Conservation (phyloP, 2,329 filamentous ascomycete species). For the Colletotrichum tropicicola region DNA sequence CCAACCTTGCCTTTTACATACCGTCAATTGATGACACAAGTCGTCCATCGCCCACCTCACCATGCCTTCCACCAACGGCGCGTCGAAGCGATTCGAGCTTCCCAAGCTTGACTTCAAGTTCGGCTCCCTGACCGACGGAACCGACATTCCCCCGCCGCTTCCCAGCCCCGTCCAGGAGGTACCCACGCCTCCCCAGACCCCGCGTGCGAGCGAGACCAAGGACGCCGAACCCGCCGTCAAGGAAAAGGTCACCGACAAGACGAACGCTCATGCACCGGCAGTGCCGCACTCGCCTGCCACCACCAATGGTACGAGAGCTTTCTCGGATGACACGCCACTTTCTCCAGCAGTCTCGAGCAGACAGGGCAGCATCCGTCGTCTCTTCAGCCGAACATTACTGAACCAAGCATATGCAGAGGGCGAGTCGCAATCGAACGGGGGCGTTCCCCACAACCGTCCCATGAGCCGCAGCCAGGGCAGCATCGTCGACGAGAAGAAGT, state of each 20-base stretch:
- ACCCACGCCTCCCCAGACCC: slow-evolving; percentile 52
- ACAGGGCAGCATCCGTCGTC: slow-evolving; percentile 64
- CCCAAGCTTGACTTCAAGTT: slow-evolving; percentile 68
- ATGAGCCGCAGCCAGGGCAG: slow-evolving; percentile 60
- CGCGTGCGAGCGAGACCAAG: slow-evolving; percentile 36
- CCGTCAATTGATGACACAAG: slow-evolving; percentile 25
- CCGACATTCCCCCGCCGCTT: slow-evolving; percentile 66
- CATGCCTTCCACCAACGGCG: slow-evolving; percentile 17
- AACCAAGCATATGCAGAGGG: slow-evolving; percentile 62
- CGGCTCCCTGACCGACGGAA: slow-evolving; percentile 67
- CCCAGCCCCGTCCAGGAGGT: slow-evolving; percentile 63
- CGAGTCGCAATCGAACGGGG: slow-evolving; percentile 51
- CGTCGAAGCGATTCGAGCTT: slow-evolving; percentile 59
- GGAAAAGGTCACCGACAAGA: slow-evolving; percentile 32
- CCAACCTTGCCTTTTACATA: slow-evolving; percentile 17
- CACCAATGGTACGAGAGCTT: slow-evolving; percentile 55
- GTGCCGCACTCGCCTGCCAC: slow-evolving; percentile 32
- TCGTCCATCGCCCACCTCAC: background rate
- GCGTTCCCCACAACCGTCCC: slow-evolving; percentile 49
- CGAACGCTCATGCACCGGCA: slow-evolving; percentile 33
- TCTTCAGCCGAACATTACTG: slow-evolving; percentile 65
- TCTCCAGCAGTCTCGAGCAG: slow-evolving; percentile 62
- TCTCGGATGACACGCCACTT: slow-evolving; percentile 58
- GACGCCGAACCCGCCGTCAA: slow-evolving; percentile 30
- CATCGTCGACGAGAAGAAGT: slow-evolving; percentile 60